A percentile compares a stretch with the other conserved stretches of the same genome.
phyloP scores from a whole-genome alignment of 1,284 basidiomycete species.

The Crucibulum parvulum region DNA sequence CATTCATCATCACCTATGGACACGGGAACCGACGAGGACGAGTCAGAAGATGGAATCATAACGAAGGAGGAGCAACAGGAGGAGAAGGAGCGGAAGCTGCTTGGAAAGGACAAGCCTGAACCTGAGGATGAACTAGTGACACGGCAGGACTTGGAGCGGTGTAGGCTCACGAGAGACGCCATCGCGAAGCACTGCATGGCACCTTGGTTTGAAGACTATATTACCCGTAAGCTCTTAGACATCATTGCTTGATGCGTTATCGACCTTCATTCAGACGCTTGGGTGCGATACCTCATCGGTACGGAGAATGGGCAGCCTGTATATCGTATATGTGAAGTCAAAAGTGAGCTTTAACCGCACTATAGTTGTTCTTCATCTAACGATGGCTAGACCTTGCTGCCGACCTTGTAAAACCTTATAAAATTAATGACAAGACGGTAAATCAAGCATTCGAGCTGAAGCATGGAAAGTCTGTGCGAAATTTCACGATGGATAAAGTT shows the following conservation, averaged over 20 bases:
- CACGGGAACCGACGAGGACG: slow-evolving; percentile 78
- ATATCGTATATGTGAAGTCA: slow-evolving; percentile 86
- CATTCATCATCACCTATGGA: slow-evolving; percentile 79
- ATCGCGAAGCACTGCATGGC: slow-evolving; percentile 70
- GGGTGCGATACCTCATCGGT: slow-evolving; percentile 82
- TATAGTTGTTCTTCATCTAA: slow-evolving; percentile 7
- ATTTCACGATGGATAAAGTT: slow-evolving; percentile 81
- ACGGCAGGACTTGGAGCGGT: slow-evolving; percentile 61
- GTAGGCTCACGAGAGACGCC: slow-evolving; percentile 66
- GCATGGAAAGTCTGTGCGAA: slow-evolving; percentile 67
- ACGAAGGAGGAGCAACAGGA: slow-evolving; percentile 73
- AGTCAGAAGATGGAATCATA: slow-evolving; percentile 79
- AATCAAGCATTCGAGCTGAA: slow-evolving; percentile 73
- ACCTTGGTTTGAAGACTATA: slow-evolving; percentile 81
- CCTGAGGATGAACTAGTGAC: slow-evolving; percentile 59
- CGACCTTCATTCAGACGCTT: slow-evolving; percentile 61
- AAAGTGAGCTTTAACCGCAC: slow-evolving; percentile 52
- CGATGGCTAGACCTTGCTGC: slow-evolving; percentile 51
- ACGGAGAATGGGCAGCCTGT: slow-evolving; percentile 59
- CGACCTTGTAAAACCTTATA: slow-evolving; percentile 71
- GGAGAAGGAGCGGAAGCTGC: slow-evolving; percentile 62
- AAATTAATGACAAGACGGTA: slow-evolving; percentile 68
- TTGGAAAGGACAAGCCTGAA: slow-evolving; percentile 49
- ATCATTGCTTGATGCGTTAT: slow-evolving; percentile 2
- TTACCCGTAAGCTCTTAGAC: slow-evolving; percentile 60